Base-by-base conservation (phyloP, 2,329 filamentous ascomycete species). In the Talaromyces sp. region DNA sequence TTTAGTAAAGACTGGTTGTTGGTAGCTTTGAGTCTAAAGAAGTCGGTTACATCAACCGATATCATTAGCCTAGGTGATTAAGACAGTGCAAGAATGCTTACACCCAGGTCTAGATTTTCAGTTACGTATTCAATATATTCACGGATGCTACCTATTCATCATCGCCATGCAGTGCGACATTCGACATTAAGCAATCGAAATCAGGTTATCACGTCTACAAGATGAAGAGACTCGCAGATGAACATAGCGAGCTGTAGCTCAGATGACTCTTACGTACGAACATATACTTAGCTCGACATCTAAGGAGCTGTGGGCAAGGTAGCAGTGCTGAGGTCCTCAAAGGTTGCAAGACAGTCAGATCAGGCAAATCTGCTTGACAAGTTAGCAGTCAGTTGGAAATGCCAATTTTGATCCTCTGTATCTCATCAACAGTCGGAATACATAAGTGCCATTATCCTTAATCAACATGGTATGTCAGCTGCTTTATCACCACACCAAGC, bases 1-100 rank as follows among this genome's bases (percentile, higher is more conserved):
- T 33, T 52, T 4, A 21, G 12, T 18, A 16, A 11, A 31, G 23
- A n/a, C 8, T 6, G 23, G 37, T 31, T 42, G 21, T 57, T 57
- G 21, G 37, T 31, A 58, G 55, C 23, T 25, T 57, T 23, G 12
- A 21, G 18, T 25, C 23, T 57, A 25, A 56, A 12, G 14, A 12
- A 31, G 28, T 58, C 23, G 16, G 55, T 58, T 58, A 42, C 55
- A 58, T 58, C 55, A 58, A 58, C 37, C 14, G 55, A 58, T 42
- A 31, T 33, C 18, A 58, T 21, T 44, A 33, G 4, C 16, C 21
- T 42, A 42, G 4, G 16, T 31, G 11, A 42, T 28, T 21, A 40
- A 1, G 9, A 28, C 25, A 44, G 8, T 18, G 14, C 7, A 52
- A n/a, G 35, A 18, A 21, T 21, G 4, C 12, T 18, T 28, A 23